Evolutionary conservation across 139 green algal species (phyloP), one percentile per base, ranked within the genome.

Genomic region (Cymbomonas tetramitiformis): DNA sequence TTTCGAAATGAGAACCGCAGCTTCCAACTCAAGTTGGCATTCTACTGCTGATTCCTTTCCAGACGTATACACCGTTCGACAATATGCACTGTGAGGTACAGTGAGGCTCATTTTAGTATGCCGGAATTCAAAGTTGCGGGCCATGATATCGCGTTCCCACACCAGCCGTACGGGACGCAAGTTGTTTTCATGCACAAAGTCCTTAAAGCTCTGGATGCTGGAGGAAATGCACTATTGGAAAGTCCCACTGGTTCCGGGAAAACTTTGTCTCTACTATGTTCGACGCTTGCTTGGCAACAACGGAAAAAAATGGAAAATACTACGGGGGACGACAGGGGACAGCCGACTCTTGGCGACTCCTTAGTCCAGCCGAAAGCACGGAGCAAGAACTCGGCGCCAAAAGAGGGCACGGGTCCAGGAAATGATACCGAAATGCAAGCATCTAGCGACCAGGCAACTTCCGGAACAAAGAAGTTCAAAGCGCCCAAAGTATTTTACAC

Each of bases 261-360:
- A 58, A 95, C 88, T 6, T 63, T 95, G 18, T 81, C 75, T 4
- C 62, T 97, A 51, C 82, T 97, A 2, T 94, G 82, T 59, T 64
- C 73, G 1, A 28, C 46, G 30, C 52, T 75, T 19, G 55, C 62
- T 21, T 75, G 65, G 65, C 65, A 73, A 29, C 15, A 66, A 9
- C 46, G 62, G 10, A 58, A 30, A 12, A 72, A 68, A n/a, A 62
- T 39, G n/a, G 24, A 73, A 6, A 6, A n/a, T n/a, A n/a, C n/a
- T n/a, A 30, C 24, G 7, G 18, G 9, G 8, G 19, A 43, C 46
- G 15, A 32, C 9, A 43, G 7, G 6, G 5, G 36, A 3, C 43
- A 29, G 1, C 52, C 57, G 26, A 32, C 55, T 24, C 57, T 43
- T 38, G 23, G 52, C 5, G 64, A 68, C 34, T 15, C 23, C 2